Evolutionary conservation across 257 asterid species (phyloP).

Genomic region (Solanum etuberosum): DNA sequence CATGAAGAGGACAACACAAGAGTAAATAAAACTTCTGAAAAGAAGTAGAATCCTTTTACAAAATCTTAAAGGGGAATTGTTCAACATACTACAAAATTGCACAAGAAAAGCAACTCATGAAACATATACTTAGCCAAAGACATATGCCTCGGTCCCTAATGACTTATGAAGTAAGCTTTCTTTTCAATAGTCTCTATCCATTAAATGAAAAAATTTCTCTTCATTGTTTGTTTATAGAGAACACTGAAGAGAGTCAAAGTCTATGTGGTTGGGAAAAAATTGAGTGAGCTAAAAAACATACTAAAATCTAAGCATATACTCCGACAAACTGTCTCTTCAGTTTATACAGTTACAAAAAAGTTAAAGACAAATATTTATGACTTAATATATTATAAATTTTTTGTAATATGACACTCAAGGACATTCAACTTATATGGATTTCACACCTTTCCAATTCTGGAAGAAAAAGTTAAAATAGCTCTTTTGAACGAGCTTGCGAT

Average conservation of each 20-base stretch:
- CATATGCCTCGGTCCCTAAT: background rate
- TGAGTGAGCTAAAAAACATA: no score
- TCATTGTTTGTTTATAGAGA: background rate
- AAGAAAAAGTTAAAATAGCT: no score
- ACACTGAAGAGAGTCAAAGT: background rate
- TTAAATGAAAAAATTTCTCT: background rate
- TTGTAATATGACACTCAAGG: no score
- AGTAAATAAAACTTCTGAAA: background rate
- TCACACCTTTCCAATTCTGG: no score
- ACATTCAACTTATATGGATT: no score
- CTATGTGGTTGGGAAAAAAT: background rate
- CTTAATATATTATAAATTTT: no score
- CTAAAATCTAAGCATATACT: no score
- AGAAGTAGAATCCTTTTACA: background rate
- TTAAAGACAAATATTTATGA: no score
- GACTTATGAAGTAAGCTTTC: background rate
- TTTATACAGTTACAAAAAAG: no score
- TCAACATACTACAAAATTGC: background rate
- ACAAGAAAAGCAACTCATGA: background rate
- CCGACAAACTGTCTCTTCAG: no score
- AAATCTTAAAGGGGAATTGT: background rate
- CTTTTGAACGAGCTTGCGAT: no score
- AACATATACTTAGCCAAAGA: background rate
- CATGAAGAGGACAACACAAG: background rate
- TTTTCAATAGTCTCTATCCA: background rate